Evolutionary conservation across 306 rosid species (phyloP).

Genomic region (Myrica gale): DNA sequence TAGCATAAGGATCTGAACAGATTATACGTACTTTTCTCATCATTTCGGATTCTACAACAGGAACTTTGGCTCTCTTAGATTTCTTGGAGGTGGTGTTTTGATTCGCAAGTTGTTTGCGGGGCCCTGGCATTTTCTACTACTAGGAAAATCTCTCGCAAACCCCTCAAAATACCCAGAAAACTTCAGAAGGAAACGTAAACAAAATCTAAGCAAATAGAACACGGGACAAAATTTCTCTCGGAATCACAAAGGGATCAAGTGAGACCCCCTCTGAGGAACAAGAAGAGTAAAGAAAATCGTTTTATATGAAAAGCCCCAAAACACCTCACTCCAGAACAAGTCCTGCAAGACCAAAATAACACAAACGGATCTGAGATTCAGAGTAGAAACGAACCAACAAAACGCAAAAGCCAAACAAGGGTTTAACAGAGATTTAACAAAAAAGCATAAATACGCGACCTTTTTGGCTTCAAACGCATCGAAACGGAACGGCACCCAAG

Average conservation of each 20-base stretch:
- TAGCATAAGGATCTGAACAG: constrained; percentile 65
- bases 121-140: constrained; percentile 33
- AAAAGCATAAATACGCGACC: constrained; percentile 31
- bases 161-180: constrained; percentile 34
- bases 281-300: constrained; percentile 45
- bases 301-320: constrained; percentile 65
- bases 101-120: constrained; percentile 27
- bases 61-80: constrained; percentile 14
- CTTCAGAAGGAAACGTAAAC: neutral
- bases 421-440: neutral
- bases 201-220: neutral
- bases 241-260: constrained; percentile 40
- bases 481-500: constrained; percentile 44
- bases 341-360: constrained; percentile 47
- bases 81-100: constrained; percentile 12
- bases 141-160: constrained; percentile 35
- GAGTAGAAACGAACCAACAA: too few species aligned
- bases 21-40: constrained; percentile 55
- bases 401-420: neutral
- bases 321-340: constrained; percentile 62
- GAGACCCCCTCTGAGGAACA: constrained; percentile 67
- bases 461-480: constrained; percentile 84
- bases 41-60: constrained; percentile 17
- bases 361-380: neutral
- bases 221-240: constrained; percentile 11